Conservation (phyloP, 2,329 filamentous ascomycete genomes). For the Arthrobotrys iridis region DNA sequence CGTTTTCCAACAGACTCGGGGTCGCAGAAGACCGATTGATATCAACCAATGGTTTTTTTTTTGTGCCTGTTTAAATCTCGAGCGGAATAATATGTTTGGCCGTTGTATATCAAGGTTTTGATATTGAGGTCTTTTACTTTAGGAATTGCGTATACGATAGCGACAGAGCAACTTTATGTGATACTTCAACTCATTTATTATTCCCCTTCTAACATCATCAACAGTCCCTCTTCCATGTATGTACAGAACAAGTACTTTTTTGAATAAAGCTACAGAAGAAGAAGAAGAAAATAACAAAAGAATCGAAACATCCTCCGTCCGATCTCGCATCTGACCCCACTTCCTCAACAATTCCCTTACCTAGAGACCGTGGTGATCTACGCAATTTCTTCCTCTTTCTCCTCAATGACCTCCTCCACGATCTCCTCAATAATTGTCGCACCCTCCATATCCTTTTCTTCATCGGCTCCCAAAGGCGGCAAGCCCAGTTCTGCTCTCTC, state of each 20-base stretch:
- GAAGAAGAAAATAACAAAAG: conserved; percentile 25
- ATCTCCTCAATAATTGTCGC: conserved; percentile 83
- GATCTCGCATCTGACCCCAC: neutral
- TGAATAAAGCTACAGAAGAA: neutral
- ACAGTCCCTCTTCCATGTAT: conserved; percentile 11
- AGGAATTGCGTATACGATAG: neutral
- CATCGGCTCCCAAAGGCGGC: conserved; percentile 72
- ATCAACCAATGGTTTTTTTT: no score
- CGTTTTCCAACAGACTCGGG: conserved; percentile 29
- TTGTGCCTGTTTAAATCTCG: no score
- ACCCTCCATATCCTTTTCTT: conserved; percentile 72
- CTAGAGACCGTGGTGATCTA: conserved; percentile 17
- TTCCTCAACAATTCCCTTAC: neutral
- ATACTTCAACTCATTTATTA: conserved; percentile 7
- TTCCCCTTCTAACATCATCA: neutral
- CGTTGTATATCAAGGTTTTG: neutral
- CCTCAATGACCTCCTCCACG: conserved; percentile 69
- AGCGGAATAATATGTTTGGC: no score
- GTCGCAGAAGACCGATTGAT: conserved; percentile 21
- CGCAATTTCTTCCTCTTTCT: conserved; percentile 84
- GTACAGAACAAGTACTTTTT: neutral
- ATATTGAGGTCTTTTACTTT: neutral
- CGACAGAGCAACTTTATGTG: neutral
- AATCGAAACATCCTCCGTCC: neutral
- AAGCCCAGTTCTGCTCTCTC: conserved; percentile 76